Conservation (phyloP, 306 rosid genomes). For the Cucumis melo region DNA sequence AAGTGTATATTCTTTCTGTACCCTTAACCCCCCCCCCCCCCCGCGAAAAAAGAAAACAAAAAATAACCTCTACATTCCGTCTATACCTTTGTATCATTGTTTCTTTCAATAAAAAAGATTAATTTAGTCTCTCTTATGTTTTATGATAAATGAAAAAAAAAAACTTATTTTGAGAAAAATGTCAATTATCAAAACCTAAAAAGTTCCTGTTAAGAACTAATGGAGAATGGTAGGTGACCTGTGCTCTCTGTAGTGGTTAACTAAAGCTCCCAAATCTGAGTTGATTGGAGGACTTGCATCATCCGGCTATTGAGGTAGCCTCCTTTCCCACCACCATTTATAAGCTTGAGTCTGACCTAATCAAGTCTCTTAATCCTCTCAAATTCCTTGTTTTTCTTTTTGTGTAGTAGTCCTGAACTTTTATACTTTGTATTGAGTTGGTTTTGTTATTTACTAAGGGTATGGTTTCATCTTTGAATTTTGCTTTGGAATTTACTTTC, state of each 20-base stretch:
- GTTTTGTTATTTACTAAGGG: background rate
- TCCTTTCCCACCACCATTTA: background rate
- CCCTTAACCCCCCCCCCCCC: background rate
- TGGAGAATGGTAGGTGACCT: background rate
- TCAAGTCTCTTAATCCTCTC: background rate
- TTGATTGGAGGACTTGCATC: background rate
- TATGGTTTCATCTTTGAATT: background rate
- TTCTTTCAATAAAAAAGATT: background rate
- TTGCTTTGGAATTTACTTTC: background rate
- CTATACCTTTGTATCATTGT: slow-evolving; percentile 8
- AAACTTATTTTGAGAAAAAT: background rate
- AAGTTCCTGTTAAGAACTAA: background rate
- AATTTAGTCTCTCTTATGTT: background rate
- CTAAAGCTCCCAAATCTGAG: background rate
- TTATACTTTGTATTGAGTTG: background rate
- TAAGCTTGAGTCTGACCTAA: background rate
- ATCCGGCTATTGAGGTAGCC: background rate
- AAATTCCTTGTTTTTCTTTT: background rate
- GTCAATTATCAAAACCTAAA: background rate
- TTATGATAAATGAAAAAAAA: background rate
- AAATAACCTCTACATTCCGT: background rate
- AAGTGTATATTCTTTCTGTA: slow-evolving; percentile 46
- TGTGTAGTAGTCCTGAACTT: background rate
- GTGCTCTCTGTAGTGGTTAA: background rate
- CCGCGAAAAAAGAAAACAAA: no score